Percentiles rank a stretch among this genome's conserved stretches.
Evolutionary conservation across 164 flowering plant species (phyloP).

Genomic region (Liriodendron chinense): DNA sequence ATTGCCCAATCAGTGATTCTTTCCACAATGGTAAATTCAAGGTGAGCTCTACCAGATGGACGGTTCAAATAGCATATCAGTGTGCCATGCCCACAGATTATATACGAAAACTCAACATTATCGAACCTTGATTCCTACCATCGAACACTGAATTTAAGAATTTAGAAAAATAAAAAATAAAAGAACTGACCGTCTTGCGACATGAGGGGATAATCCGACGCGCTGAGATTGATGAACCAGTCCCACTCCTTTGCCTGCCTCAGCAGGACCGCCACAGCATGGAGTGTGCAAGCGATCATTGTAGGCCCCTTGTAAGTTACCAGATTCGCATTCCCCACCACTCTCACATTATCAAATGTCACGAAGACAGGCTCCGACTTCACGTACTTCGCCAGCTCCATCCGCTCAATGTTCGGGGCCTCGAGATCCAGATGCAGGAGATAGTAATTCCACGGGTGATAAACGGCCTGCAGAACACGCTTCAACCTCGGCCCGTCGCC

Average conservation of each 20-base stretch:
- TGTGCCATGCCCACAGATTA: no score
- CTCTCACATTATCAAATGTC: constrained; percentile 61
- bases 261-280: constrained; percentile 66
- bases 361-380: constrained; percentile 42
- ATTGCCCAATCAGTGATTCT: no score
- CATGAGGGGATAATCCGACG: constrained; percentile 89
- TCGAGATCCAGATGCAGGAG: constrained; percentile 79
- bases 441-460: constrained; percentile 84
- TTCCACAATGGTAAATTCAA: no score
- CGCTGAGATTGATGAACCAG: constrained; percentile 91
- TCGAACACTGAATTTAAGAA: no score
- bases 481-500: constrained; percentile 53
- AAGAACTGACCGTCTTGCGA: constrained; percentile 71
- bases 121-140: no score
- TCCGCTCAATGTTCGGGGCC: constrained; percentile 57
- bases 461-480: constrained; percentile 64
- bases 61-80: no score
- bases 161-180: background rate
- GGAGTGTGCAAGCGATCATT: constrained; percentile 64
- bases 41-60: no score
- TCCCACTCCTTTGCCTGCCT: constrained; percentile 72
- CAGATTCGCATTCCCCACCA: constrained; percentile 69
- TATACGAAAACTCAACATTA: background rate
- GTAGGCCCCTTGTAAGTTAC: constrained; percentile 85
- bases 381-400: constrained; percentile 62